Conservation (phyloP, 352 stramenopile genomes). For the Lagenidium sp. region DNA sequence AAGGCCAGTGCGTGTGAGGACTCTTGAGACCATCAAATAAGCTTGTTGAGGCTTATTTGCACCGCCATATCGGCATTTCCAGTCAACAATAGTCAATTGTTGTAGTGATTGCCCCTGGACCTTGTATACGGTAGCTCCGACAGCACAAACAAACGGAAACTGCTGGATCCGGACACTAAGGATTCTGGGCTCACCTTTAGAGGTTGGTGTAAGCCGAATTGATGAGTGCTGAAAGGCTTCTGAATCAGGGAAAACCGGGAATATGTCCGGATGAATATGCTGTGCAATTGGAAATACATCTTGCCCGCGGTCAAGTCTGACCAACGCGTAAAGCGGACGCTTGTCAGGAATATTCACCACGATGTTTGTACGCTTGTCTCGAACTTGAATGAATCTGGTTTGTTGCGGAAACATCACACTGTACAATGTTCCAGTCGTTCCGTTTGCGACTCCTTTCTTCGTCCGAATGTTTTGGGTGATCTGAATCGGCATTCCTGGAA, state of each 20-base stretch:
- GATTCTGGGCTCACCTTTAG: not conserved
- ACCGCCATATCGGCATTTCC: not conserved
- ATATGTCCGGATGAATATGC: not conserved
- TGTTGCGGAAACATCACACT: not conserved
- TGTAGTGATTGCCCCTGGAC: not conserved
- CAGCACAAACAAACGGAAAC: not conserved
- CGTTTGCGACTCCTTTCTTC: not conserved
- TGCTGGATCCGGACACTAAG: not conserved
- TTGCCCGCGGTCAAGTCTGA: not conserved
- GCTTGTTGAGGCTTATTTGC: not conserved
- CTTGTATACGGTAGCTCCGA: not conserved
- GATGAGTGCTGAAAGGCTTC: not conserved
- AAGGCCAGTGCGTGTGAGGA: not conserved
- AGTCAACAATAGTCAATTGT: not conserved
- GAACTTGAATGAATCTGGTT: not conserved
- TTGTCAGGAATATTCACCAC: not conserved
- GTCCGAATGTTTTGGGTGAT: not conserved
- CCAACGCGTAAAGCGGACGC: not conserved
- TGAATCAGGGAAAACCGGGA: not conserved
- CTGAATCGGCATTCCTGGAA: not conserved
- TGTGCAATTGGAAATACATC: not conserved
- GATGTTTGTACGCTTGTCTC: not conserved
- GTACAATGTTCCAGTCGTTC: not conserved
- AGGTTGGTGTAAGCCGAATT: not conserved
- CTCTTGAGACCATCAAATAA: not conserved